Evolutionary conservation across 106 monocot species (phyloP), one percentile per base, ranked within the genome.

Genomic region (Agapanthus africanus): DNA sequence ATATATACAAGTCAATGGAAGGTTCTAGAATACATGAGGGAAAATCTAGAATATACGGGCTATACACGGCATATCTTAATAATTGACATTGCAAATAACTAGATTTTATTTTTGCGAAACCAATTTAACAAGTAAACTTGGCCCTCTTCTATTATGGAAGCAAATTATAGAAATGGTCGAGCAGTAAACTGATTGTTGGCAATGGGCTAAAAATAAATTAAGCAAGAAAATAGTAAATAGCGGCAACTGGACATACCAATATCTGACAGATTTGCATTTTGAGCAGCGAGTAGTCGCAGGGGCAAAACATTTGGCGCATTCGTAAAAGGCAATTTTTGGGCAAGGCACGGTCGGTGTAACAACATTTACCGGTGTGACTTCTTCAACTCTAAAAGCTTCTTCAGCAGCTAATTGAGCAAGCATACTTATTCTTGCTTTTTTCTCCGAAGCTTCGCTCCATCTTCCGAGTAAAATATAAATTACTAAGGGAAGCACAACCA

Each of bases 191-290:
- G 23, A 52, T 13, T 25, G 26, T 23, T 23, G 52, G 5, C 52
- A 52, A 25, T 25, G 26, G 11, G 56, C 27, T 57, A 10, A 57
- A 28, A 30, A 57, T 28, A 30, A 57, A 57, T 30, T 57, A 31
- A 19, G 31, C 13, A 30, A 30, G 27, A 1, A 57, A 57, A 57
- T 30, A 13, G 16, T 39, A 34, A 22, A 34, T 39, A 64, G 22
- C 46, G 34, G 32, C 6, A 50, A 68, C 31, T 31, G 31, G 1
- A 6, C 81, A 52, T 88, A 95, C 95, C 95, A 95, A 66, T 95
- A 95, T 88, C 95, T 83, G 26, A 88, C 81, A 52, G 95, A 88
- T 73, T 95, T 95, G 88, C 95, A 95, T 82, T 88, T 81, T 23
- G 95, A 88, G 67, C 95, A 95, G 36, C 95, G 83, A 40, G 95